phyloP scores from a whole-genome alignment of 495 filamentous ascomycete genomes.

The Daldinia concentrica region DNA sequence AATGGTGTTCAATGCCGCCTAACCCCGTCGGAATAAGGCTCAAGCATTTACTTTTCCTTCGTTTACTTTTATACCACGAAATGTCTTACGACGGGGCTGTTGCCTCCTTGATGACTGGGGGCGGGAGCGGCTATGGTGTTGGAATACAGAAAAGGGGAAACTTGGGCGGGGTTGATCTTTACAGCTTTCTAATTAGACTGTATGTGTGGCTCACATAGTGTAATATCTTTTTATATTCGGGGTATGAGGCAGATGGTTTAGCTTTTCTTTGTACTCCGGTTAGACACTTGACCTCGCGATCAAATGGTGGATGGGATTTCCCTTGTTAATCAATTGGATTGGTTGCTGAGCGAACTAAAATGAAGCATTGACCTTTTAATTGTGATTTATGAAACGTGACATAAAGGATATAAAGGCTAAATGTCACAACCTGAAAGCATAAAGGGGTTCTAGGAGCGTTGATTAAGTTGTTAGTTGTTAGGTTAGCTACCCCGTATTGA shows the following conservation, averaged over 20 bases:
- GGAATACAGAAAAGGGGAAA: conserved; percentile 31
- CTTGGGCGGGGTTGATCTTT: conserved; percentile 8
- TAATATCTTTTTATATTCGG: conserved; percentile 18
- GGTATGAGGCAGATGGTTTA: conserved; percentile 15
- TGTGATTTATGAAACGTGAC: neutral
- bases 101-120: conserved; percentile 25
- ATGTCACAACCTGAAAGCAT: neutral
- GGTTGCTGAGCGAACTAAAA: conserved; percentile 1
- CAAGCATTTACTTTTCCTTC: conserved; percentile 5
- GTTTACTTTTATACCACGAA: conserved; percentile 26
- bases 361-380: neutral
- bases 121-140: conserved; percentile 19
- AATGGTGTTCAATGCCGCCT: conserved; percentile 40
- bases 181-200: conserved; percentile 13
- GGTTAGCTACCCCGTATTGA: neutral
- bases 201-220: conserved; percentile 9
- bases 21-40: conserved; percentile 16
- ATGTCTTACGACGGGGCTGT: conserved; percentile 20
- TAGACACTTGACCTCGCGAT: conserved; percentile 44
- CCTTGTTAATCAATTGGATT: conserved; percentile 12
- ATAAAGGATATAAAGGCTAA: neutral
- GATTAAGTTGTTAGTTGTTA: neutral
- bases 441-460: neutral
- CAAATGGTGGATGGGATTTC: conserved; percentile 24
- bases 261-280: conserved; percentile 18